Evolutionary conservation across 2,329 filamentous ascomycete species (phyloP), one percentile per base, ranked within the genome.

Genomic region (Penicillium sp.): DNA sequence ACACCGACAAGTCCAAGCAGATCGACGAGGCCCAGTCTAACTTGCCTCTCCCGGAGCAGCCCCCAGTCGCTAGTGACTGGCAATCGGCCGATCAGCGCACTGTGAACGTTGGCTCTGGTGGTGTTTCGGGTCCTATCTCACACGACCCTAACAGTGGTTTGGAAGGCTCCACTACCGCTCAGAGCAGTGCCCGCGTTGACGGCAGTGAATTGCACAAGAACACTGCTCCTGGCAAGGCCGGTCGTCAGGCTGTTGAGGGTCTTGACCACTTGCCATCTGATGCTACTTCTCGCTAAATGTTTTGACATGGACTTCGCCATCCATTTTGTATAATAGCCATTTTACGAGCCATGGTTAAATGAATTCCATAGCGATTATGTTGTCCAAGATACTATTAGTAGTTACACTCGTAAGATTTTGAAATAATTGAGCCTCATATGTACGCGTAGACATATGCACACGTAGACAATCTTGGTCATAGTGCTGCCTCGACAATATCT

Each of bases 41-140:
- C 76, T 86, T 96, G 31, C 89, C 90, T 51, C 84, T 93, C 50
- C 91, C 90, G 19, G 90, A 93, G 2, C 82, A 93, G 63, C 90
- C 90, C 22, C 89, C 90, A 1, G 78, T 76, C n/a, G 77, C 85
- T n/a, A 89, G 89, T 5, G 90, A 95, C 80, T 92, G 86, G 82
- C 86, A 93, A 72, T 90, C 88, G 0, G 80, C 83, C 50, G 89
- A 93, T 67, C 81, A 81, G 31, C 78, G 84, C 60, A 90, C 78
- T 55, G 86, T 90, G 70, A 89, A 90, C 69, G 85, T 90, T 48
- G 88, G 88, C 61, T 84, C 86, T 35, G 88, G 88, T 21, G 75
- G 81, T 53, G 65, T 80, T 1, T 72, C 82, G 63, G 82, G 78
- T 52, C 80, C 83, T 59, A 75, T 86, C 46, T 83, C 84, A 21